Evolutionary conservation across 2,329 filamentous ascomycete species (phyloP).

Genomic region (Sclerotinia trifoliorum): DNA sequence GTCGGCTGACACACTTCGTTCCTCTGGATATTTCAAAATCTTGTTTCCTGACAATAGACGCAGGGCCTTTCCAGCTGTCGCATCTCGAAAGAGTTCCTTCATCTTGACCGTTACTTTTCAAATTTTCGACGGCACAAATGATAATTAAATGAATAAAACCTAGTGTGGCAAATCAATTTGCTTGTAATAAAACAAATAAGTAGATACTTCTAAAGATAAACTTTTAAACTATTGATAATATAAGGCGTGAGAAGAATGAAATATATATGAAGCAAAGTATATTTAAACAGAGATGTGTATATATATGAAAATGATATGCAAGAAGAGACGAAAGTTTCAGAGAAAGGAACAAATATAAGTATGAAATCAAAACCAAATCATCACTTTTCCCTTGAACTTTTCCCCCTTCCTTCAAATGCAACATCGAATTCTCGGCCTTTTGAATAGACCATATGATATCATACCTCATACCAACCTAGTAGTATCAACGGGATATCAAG

Average conservation of each 20-base stretch:
- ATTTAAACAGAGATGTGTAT: background rate
- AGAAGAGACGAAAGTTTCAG: background rate
- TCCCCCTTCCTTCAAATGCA: background rate
- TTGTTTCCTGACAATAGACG: background rate
- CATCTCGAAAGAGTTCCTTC: slow-evolving; percentile 16
- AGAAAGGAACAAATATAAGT: background rate
- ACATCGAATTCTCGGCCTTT: background rate
- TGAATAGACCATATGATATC: slow-evolving; percentile 2
- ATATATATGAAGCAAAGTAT: background rate
- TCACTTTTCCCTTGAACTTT: background rate
- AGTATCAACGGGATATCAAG: too few relatives aligned
- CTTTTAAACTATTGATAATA: background rate
- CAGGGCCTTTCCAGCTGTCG: background rate
- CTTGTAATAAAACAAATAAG: background rate
- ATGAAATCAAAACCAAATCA: background rate
- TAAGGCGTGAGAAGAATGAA: too few relatives aligned
- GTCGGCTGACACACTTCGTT: background rate
- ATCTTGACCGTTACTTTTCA: background rate
- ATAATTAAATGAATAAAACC: too few relatives aligned
- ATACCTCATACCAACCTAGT: background rate
- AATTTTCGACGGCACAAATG: too few relatives aligned
- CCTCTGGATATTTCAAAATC: slow-evolving; percentile 7
- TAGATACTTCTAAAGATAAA: background rate
- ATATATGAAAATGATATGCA: background rate
- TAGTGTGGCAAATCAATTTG: background rate